These are phyloP conservation scores for Populus hybrid DNA, from an alignment of 441 rosid species.

Conservation along the genomic window DNA sequence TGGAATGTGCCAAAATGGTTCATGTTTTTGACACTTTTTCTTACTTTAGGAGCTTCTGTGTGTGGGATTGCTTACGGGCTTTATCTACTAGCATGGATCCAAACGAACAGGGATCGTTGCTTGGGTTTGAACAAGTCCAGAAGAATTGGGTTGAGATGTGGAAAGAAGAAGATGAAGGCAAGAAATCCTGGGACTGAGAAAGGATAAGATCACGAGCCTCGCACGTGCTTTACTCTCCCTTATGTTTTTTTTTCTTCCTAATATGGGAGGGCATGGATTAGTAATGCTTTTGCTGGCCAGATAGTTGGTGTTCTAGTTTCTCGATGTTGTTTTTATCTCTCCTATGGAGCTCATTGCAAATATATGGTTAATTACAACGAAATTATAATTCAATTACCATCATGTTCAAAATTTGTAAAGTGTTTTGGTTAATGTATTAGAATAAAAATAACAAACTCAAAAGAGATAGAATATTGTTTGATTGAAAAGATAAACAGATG, in stretches of 20 bases:
- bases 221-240: neutral
- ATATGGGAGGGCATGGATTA: neutral
- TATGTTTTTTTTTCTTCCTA: neutral
- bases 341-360: neutral
- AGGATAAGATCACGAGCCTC: neutral
- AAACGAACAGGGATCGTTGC: slow-evolving; percentile 44
- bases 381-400: too few species aligned
- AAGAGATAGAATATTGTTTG: too few species aligned
- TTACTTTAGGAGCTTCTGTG: slow-evolving; percentile 60
- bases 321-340: too few species aligned
- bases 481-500: too few species aligned
- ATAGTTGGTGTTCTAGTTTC: neutral
- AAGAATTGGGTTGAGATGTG: slow-evolving; percentile 80
- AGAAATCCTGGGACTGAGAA: neutral
- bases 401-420: too few species aligned
- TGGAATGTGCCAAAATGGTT: slow-evolving; percentile 72
- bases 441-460: too few species aligned
- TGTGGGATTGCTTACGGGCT: slow-evolving; percentile 69
- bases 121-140: slow-evolving; percentile 64
- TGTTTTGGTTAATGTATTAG: too few species aligned
- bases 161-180: slow-evolving; percentile 46
- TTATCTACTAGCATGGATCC: slow-evolving; percentile 71
- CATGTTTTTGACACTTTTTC: slow-evolving; percentile 42
- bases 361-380: neutral
- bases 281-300: too few species aligned